These are phyloP conservation scores for Sequoiadendron giganteum DNA, from an alignment of 75 land plant species.

Conservation along the genomic window DNA sequence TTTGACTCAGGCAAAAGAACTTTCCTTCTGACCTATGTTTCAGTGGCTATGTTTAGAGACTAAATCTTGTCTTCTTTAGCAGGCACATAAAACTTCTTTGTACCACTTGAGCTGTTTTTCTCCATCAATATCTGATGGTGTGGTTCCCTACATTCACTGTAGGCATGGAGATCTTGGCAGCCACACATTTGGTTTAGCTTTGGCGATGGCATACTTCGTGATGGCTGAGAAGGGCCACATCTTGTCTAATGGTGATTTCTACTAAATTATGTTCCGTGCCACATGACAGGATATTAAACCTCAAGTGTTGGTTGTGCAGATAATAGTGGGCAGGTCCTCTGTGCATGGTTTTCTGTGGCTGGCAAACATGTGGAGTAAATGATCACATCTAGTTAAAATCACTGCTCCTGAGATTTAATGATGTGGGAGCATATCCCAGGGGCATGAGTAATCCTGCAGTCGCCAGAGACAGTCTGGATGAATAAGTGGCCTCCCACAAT, in stretches of 20 bases:
- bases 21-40: not conserved
- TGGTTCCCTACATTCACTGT: not conserved
- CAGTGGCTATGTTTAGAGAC: not conserved
- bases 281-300: not conserved
- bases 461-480: too few species aligned
- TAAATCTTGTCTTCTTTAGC: not conserved
- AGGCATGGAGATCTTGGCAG: not conserved
- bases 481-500: too few species aligned
- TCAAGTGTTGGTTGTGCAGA: not conserved
- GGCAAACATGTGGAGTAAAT: not conserved
- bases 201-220: not conserved
- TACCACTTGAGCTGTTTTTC: not conserved
- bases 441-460: too few species aligned
- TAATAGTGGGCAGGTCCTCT: not conserved
- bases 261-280: not conserved
- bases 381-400: too few species aligned
- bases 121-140: not conserved
- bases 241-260: not conserved
- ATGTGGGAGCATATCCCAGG: too few species aligned
- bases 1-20: not conserved
- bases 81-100: not conserved
- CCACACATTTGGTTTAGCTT: not conserved
- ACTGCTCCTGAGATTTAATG: too few species aligned
- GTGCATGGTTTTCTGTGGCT: not conserved
- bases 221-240: not conserved